A percentile compares a stretch with the other conserved stretches of the same genome.
Conservation (phyloP, 1,139 yeast species). For the Saccharomyces hybrid region DNA sequence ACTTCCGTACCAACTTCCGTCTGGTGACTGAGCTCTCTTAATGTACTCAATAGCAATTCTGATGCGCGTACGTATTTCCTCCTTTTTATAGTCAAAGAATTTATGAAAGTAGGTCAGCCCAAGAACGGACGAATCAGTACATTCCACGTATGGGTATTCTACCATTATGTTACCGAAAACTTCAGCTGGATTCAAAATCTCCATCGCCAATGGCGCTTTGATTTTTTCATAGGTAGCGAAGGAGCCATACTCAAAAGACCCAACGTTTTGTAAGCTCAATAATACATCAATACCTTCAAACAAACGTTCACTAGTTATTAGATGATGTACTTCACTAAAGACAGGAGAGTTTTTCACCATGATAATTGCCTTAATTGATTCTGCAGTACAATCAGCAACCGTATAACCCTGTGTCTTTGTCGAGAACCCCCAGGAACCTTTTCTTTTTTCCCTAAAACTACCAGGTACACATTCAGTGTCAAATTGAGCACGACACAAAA, state of each 20-base stretch:
- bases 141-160: constrained; percentile 95
- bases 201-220: constrained; percentile 71
- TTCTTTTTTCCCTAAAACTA: constrained; percentile 72
- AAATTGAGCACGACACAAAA: constrained; percentile 77
- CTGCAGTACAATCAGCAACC: constrained; percentile 96
- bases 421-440: constrained; percentile 97
- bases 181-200: constrained; percentile 86
- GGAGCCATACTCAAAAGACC: constrained; percentile 77
- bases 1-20: constrained; percentile 97
- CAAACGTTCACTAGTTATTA: constrained; percentile 48
- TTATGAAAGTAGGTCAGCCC: constrained; percentile 77
- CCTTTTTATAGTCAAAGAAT: constrained; percentile 54
- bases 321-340: constrained; percentile 43
- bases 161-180: constrained; percentile 98
- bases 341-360: constrained; percentile 72
- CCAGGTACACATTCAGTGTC: constrained; percentile 72
- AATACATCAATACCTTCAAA: constrained; percentile 67
- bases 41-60: constrained; percentile 69
- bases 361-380: constrained; percentile 84
- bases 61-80: constrained; percentile 61
- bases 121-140: constrained; percentile 89
- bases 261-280: constrained; percentile 66
- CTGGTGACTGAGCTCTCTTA: constrained; percentile 54
- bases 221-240: constrained; percentile 88
- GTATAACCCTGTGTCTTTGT: constrained; percentile 95